phyloP scores from a whole-genome alignment of 768 basidiomycete genomes.

The Tulasnella sp. region DNA sequence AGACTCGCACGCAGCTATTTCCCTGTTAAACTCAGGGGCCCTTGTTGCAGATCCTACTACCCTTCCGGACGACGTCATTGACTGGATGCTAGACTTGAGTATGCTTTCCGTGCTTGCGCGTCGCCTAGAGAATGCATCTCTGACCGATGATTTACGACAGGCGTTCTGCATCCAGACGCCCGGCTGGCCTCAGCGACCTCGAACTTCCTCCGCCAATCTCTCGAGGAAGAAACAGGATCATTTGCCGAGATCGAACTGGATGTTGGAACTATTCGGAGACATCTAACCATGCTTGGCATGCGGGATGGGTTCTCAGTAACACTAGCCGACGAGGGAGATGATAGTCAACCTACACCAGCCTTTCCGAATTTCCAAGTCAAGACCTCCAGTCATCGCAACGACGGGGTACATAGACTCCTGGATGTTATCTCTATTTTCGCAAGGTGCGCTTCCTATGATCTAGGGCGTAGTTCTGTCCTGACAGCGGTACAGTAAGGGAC shows the following conservation, averaged over 20 bases:
- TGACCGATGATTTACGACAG: neutral
- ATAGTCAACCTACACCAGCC: neutral
- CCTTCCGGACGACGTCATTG: constrained; percentile 14
- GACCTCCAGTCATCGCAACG: neutral
- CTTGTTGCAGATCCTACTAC: neutral
- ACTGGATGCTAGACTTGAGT: constrained; percentile 24
- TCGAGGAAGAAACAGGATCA: neutral
- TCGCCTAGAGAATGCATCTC: neutral
- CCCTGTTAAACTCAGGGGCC: neutral
- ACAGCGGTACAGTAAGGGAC: neutral
- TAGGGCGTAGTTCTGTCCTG: neutral
- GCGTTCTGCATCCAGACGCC: constrained; percentile 6
- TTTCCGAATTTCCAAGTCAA: neutral
- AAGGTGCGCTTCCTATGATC: neutral
- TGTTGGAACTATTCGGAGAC: constrained; percentile 17
- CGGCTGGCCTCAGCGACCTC: neutral
- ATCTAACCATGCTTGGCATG: constrained; percentile 12
- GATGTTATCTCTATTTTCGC: constrained; percentile 7
- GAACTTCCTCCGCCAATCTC: neutral
- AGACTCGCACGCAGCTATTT: neutral
- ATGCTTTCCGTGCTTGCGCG: neutral
- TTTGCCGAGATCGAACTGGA: constrained; percentile 26
- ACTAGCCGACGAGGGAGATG: neutral
- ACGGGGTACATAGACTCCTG: constrained; percentile 6
- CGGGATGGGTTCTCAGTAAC: neutral